Evolutionary conservation across 257 asterid species (phyloP).

Genomic region (Gentiana dahurica): DNA sequence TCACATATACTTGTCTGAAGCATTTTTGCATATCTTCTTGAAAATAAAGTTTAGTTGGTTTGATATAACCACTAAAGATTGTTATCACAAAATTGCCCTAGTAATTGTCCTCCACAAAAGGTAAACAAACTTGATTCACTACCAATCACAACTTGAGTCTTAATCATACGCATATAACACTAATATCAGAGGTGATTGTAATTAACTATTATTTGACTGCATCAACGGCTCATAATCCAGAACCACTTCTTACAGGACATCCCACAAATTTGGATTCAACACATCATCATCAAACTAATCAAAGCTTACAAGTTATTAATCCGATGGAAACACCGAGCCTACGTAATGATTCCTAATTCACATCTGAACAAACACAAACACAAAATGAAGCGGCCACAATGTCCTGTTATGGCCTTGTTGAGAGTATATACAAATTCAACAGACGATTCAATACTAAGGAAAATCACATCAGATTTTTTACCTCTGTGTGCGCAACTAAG

Average conservation of each 20-base stretch:
- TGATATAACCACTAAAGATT: too few relatives aligned
- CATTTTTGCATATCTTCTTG: too few relatives aligned
- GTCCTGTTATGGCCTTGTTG: not conserved
- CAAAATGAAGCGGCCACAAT: not conserved
- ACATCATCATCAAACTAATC: not conserved
- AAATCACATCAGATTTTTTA: not conserved
- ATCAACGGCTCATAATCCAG: not conserved
- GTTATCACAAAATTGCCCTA: too few relatives aligned
- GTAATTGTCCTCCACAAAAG: too few relatives aligned
- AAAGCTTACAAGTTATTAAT: too few relatives aligned
- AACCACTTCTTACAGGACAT: not conserved
- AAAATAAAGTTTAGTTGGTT: too few relatives aligned
- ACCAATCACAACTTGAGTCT: not conserved
- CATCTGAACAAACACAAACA: not conserved
- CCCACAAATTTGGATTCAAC: not conserved
- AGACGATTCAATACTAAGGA: not conserved
- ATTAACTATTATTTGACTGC: too few relatives aligned
- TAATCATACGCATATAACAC: not conserved
- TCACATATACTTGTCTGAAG: too few relatives aligned
- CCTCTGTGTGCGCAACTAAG: too few relatives aligned
- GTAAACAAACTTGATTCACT: too few relatives aligned
- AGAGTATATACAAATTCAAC: conserved; percentile 2
- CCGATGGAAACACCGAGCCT: not conserved
- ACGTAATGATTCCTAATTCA: not conserved
- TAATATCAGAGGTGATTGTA: too few relatives aligned